phyloP scores from a whole-genome alignment of 768 basidiomycete genomes.

The Rhizopogon vesiculosus region DNA sequence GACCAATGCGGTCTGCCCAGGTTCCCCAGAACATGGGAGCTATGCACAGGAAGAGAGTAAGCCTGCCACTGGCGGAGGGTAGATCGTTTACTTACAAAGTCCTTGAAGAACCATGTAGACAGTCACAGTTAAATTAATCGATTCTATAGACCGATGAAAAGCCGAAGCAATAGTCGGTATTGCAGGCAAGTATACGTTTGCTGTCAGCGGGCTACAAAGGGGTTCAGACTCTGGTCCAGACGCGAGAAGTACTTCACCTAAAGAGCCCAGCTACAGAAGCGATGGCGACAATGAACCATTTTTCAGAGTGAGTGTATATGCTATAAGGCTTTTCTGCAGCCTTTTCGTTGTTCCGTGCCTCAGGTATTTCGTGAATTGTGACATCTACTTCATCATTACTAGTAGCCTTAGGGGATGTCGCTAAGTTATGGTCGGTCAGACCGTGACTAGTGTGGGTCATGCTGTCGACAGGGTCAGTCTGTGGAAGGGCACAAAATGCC shows the following conservation, averaged over 20 bases:
- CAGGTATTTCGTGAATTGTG: background rate
- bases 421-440: background rate
- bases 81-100: conserved; percentile 29
- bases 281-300: conserved; percentile 64
- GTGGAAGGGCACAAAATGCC: background rate
- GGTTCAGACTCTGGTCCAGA: background rate
- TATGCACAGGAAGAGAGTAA: conserved; percentile 12
- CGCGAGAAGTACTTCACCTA: conserved; percentile 35
- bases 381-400: background rate
- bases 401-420: background rate
- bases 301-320: conserved; percentile 51
- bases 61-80: background rate
- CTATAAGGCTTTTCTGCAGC: conserved; percentile 29
- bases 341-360: background rate
- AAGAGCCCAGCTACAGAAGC: conserved; percentile 55
- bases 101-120: conserved; percentile 52
- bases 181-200: conserved; percentile 77
- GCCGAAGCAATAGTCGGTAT: conserved; percentile 60
- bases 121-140: conserved; percentile 76
- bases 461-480: no score
- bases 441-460: background rate
- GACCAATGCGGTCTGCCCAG: conserved; percentile 60
- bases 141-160: conserved; percentile 61
- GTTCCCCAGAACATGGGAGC: conserved; percentile 61
- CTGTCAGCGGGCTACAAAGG: conserved; percentile 53